Percentiles rank a stretch among this genome's conserved stretches.
Evolutionary conservation across 202 grass and related monocot genomes (phyloP).

Genomic region (Hordeum pubiflorum): DNA sequence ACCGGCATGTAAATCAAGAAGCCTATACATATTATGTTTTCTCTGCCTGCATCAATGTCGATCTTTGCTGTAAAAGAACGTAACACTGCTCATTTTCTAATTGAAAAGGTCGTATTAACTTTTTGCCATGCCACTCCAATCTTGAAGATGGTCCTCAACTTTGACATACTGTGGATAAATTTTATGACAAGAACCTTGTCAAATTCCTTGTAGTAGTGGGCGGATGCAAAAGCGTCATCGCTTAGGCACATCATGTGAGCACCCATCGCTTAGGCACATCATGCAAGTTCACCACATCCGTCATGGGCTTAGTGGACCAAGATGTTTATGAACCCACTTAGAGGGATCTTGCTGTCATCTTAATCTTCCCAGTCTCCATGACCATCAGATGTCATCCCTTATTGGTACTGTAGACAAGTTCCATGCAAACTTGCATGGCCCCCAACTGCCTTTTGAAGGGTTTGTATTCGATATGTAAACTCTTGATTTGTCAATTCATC

Average conservation of each 20-base stretch:
- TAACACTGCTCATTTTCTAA: neutral
- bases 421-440: neutral
- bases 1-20: constrained; percentile 8
- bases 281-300: neutral
- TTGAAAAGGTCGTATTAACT: neutral
- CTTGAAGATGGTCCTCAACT: neutral
- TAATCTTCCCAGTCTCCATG: neutral
- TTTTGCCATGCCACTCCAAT: neutral
- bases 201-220: constrained; percentile 1
- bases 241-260: neutral
- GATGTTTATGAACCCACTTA: constrained; percentile 4
- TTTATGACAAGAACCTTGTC: neutral
- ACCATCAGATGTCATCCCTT: neutral
- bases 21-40: neutral
- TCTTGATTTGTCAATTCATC: neutral
- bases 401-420: neutral
- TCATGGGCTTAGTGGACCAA: neutral
- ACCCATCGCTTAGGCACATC: neutral
- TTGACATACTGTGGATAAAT: neutral
- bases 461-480: neutral
- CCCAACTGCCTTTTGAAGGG: neutral
- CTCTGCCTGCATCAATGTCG: neutral
- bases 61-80: constrained; percentile 2
- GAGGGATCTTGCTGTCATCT: neutral
- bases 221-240: constrained; percentile 8